Base-by-base conservation (phyloP, 2,329 filamentous ascomycete species). In the Helotiales sp. region DNA sequence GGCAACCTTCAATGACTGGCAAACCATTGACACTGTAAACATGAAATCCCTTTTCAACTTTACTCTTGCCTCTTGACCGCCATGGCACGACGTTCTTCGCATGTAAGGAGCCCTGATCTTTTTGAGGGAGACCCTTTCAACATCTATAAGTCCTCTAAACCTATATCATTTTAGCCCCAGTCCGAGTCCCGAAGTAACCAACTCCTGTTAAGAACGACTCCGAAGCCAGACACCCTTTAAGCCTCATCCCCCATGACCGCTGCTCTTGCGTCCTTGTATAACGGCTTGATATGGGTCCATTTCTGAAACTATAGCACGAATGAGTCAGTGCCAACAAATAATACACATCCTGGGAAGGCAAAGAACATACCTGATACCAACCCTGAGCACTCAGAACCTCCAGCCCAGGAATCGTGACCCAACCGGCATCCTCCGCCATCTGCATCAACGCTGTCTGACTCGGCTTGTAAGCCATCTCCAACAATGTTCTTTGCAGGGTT, bases 381-480 rank as follows among this genome's bases (percentile, higher is more conserved):
- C 85, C 95, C 74, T 99, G 95, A 5, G 90, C 91, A 60, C 92
- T 86, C 55, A 99, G 79, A 29, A 95, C 92, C 73, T 99, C 95
- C 36, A 97, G 75, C 0, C 95, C 95, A 7, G 91, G 87, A 61
- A 98, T 88, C 1, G 89, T 91, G 55, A 77, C 81, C 95, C 95
- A 99, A 2, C 88, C 87, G 12, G 83, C 83, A 65, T 88, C 83
- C 66, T 86, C 81, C 2, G 93, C 93, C 70, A 97, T 77, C 71
- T 89, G 82, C 86, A 98, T 97, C 64, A 96, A 75, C 7, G 88
- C 84, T 4, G 95, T 99, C 52, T 90, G 82, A 0, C 83, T 79
- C 19, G 95, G 95, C 74, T 93, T 96, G 74, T 99, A 99, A 1
- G 95, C 93, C 93, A 99, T 96, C 74, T 99, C 95, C 3, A 98